Base-by-base conservation (phyloP, 1,284 basidiomycete species). In the Sanghuangporus baumii region DNA sequence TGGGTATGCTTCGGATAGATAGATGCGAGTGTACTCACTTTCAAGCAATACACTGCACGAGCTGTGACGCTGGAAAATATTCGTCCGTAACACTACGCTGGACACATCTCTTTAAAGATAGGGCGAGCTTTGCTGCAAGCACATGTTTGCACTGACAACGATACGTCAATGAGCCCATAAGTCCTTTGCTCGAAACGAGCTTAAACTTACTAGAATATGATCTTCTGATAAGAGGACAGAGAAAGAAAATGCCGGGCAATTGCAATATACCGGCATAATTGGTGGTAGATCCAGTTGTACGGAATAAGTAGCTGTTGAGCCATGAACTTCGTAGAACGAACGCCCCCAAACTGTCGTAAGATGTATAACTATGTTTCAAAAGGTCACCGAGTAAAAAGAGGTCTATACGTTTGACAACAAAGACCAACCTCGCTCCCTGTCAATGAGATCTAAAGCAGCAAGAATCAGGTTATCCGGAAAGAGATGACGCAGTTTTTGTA, bases 221-320 rank as follows among this genome's bases (percentile, higher is more conserved):
- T 81, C 79, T 50, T 81, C 79, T 18, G 81, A 78, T 46, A 81
- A 74, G 23, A 91, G 71, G 8, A 88, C 86, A 8, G 81, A 79
- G 65, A 83, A 84, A 1, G 82, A 72, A 68, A 89, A 92, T 0
- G 89, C 81, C 1, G 88, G 86, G 68, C 90, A 92, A n/a, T 83
- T 82, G 70, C 90, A 92, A 65, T 85, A 89, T 61, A 79, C 77
- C 11, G 80, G 76, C 26, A 76, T 69, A 50, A 63, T 71, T 46
- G 67, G 70, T n/a, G 73, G 68, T 26, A 89, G 74, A 51, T 79
- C 77, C 4, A 86, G 78, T 52, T 85, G 82, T 55, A 91, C 84
- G 23, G 75, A 74, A 71, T 90, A 87, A 3, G 79, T 83, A 20
- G 80, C 78, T 6, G 80, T 84, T 3, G 86, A 84, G 8, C 88